phyloP scores from a whole-genome alignment of 2,329 filamentous ascomycete genomes.

The Hymenoscyphus fructigenus region DNA sequence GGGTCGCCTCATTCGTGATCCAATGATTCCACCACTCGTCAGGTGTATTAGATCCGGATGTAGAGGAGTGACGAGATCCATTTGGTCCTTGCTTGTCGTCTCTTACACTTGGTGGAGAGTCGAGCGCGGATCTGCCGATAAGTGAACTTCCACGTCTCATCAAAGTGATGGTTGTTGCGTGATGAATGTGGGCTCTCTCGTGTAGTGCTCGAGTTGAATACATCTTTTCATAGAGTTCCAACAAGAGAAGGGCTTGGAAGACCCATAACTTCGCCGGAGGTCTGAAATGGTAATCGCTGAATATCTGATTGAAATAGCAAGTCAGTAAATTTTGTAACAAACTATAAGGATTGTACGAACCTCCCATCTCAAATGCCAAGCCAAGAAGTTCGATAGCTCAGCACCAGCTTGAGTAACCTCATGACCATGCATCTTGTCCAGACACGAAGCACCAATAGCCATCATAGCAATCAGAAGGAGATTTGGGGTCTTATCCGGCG shows the following conservation, averaged over 20 bases:
- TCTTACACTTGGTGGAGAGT: constrained; percentile 75
- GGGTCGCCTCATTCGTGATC: constrained; percentile 91
- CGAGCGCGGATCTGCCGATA: constrained; percentile 79
- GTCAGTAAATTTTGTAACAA: not conserved
- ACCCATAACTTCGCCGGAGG: constrained; percentile 95
- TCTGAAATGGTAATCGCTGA: constrained; percentile 85
- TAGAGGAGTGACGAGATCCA: constrained; percentile 59
- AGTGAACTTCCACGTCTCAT: constrained; percentile 93
- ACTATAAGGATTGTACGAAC: not conserved
- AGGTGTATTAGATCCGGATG: constrained; percentile 66
- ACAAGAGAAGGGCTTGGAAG: constrained; percentile 83
- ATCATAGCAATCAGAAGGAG: constrained; percentile 85
- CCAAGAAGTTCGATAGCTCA: constrained; percentile 83
- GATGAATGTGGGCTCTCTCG: constrained; percentile 93
- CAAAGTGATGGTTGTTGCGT: constrained; percentile 89
- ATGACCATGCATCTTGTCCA: constrained; percentile 78
- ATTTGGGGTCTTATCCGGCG: constrained; percentile 80
- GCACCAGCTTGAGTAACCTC: constrained; percentile 74
- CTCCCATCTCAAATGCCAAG: constrained; percentile 85
- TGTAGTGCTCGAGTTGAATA: constrained; percentile 89
- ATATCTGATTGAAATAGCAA: constrained; percentile 55
- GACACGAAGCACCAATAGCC: constrained; percentile 84
- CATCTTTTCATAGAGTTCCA: constrained; percentile 98
- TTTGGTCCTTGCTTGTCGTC: constrained; percentile 42
- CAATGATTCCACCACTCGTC: constrained; percentile 96